These are phyloP conservation scores for Lanmaoa rubissima DNA, from an alignment of 768 basidiomycete genomes.

Conservation along the genomic window DNA sequence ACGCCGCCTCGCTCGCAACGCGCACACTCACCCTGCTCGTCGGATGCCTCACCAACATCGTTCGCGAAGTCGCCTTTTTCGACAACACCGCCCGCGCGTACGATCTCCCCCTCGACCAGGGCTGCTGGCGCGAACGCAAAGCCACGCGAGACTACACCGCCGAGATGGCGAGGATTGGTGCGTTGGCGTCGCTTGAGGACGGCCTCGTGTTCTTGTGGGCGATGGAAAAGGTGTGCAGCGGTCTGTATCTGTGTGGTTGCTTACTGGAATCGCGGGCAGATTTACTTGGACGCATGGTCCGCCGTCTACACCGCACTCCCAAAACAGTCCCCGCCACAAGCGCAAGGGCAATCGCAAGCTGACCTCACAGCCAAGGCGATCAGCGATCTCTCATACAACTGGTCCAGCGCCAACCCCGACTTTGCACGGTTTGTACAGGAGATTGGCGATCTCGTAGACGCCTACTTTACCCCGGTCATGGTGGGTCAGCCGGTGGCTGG, in stretches of 20 bases:
- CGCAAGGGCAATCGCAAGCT: not conserved
- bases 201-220: constrained; percentile 75
- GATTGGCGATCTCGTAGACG: constrained; percentile 48
- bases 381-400: constrained; percentile 55
- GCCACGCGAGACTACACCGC: constrained; percentile 70
- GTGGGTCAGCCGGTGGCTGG: constrained; percentile 24
- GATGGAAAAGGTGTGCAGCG: constrained; percentile 62
- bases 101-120: constrained; percentile 41
- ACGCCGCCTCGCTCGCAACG: constrained; percentile 23
- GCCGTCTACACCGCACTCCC: constrained; percentile 35
- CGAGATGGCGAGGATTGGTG: constrained; percentile 58
- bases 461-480: constrained; percentile 36
- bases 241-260: too few relatives aligned
- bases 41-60: constrained; percentile 55
- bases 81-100: constrained; percentile 44
- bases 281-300: constrained; percentile 71
- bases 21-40: constrained; percentile 46
- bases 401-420: constrained; percentile 48
- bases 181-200: constrained; percentile 50
- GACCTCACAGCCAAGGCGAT: constrained; percentile 34
- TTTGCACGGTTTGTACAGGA: constrained; percentile 53
- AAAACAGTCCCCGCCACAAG: not conserved
- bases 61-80: constrained; percentile 62
- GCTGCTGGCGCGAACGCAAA: constrained; percentile 49
- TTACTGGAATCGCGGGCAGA: constrained; percentile 34